phyloP scores from a whole-genome alignment of 169 alveolate genomes.

The Plasmodium vinckei region DNA sequence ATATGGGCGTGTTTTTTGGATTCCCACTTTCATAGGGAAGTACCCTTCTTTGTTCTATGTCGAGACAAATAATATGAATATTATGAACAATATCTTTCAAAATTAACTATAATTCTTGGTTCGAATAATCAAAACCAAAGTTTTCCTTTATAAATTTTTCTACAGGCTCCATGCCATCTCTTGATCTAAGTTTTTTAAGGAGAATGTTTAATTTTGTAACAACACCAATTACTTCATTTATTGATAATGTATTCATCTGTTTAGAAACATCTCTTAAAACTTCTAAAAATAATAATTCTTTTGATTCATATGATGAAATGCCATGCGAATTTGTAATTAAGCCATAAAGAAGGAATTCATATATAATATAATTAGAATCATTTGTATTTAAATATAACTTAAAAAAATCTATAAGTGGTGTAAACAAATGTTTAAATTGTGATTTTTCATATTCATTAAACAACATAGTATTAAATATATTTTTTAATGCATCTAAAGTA shows the following conservation, averaged over 20 bases:
- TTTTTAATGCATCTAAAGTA: conserved; percentile 29
- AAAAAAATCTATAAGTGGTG: conserved; percentile 44
- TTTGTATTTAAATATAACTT: conserved; percentile 42
- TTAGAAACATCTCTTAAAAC: conserved; percentile 54
- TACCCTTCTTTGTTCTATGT: no score
- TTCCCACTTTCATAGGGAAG: no score
- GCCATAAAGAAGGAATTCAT: conserved; percentile 41
- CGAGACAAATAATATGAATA: no score
- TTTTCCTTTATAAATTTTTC: conserved; percentile 21
- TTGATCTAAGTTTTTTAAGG: conserved; percentile 62
- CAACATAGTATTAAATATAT: conserved; percentile 31
- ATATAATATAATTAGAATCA: conserved; percentile 37
- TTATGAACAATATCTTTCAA: no score
- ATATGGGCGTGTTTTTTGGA: no score
- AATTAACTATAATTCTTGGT: conserved; percentile 22
- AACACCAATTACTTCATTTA: conserved; percentile 13
- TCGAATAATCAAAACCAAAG: conserved; percentile 22
- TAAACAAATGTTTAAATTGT: conserved; percentile 34
- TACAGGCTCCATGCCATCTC: conserved; percentile 45
- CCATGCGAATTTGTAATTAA: conserved; percentile 27
- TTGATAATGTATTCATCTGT: conserved; percentile 13
- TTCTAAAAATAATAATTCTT: conserved; percentile 49
- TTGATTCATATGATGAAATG: conserved; percentile 43
- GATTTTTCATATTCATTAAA: conserved; percentile 38
- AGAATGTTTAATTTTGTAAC: conserved; percentile 47